These are phyloP conservation scores for Colletotrichum tropicale DNA, from an alignment of 2,329 filamentous ascomycete genomes.

Conservation along the genomic window DNA sequence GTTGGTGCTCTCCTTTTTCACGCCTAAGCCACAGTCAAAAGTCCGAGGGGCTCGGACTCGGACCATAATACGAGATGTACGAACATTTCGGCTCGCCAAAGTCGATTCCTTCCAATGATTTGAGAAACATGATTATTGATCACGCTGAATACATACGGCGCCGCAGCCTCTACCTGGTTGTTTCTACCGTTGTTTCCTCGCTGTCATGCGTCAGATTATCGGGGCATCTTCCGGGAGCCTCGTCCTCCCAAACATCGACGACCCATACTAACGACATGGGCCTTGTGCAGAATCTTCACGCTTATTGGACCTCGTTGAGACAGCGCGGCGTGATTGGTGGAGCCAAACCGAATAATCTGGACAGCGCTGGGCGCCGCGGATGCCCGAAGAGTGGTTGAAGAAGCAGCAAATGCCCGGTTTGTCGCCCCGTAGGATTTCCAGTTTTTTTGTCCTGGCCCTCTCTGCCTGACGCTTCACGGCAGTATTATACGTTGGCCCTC, in stretches of 20 bases:
- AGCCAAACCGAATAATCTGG: neutral
- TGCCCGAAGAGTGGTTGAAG: neutral
- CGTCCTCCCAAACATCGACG: neutral
- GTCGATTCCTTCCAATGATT: neutral
- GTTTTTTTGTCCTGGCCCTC: neutral
- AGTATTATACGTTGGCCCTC: no score
- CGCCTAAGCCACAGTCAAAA: neutral
- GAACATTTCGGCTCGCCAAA: neutral
- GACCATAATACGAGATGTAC: neutral
- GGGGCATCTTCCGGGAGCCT: neutral
- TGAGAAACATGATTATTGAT: neutral
- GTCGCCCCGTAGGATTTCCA: neutral
- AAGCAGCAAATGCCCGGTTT: neutral
- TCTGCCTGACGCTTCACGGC: neutral
- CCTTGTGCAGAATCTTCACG: neutral
- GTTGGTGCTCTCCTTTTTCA: neutral
- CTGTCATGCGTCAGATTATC: neutral
- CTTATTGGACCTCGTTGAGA: neutral
- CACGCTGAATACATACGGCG: neutral
- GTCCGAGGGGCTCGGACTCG: neutral
- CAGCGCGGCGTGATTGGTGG: neutral
- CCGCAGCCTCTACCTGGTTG: neutral
- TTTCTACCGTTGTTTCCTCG: neutral
- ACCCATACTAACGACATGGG: neutral
- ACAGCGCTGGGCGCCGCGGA: neutral